phyloP scores from a whole-genome alignment of 371 early-diverging fungal genomes.

The Mucor saturninus region DNA sequence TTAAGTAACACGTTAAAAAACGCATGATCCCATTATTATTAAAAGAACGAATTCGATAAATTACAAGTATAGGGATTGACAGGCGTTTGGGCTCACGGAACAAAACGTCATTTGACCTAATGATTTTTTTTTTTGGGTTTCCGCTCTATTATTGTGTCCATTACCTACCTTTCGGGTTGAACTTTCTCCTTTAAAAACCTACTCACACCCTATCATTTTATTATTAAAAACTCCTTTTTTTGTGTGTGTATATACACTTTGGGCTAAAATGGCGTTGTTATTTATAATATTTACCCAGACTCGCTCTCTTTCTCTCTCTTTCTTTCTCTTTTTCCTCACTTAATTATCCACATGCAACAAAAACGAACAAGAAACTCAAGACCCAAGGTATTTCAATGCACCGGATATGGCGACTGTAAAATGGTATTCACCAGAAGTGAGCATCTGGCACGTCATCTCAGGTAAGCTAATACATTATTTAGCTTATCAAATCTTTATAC shows the following conservation, averaged over 20 bases:
- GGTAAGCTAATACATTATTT: conserved; percentile 36
- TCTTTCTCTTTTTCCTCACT: conserved; percentile 2
- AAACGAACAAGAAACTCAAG: conserved; percentile 25
- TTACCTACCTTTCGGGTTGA: background rate
- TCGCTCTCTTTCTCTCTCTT: conserved; percentile 17
- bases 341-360: conserved; percentile 13
- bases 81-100: too few species aligned
- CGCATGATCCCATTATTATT: too few species aligned
- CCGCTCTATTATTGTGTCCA: too few species aligned
- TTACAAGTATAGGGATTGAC: too few species aligned
- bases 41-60: too few species aligned
- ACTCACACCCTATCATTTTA: background rate
- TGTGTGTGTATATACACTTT: background rate
- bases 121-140: too few species aligned
- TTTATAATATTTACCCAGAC: background rate
- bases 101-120: too few species aligned
- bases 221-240: conserved; percentile 6
- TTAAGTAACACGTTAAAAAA: too few species aligned
- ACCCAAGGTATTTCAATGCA: conserved; percentile 61
- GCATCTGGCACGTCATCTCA: conserved; percentile 63
- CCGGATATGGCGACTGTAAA: conserved; percentile 62
- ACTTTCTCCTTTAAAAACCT: background rate
- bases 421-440: conserved; percentile 69
- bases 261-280: conserved; percentile 9
- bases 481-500: background rate